These are phyloP conservation scores for Cymbopogon citratus DNA, from an alignment of 176 grass and related monocot species.

Conservation along the genomic window DNA sequence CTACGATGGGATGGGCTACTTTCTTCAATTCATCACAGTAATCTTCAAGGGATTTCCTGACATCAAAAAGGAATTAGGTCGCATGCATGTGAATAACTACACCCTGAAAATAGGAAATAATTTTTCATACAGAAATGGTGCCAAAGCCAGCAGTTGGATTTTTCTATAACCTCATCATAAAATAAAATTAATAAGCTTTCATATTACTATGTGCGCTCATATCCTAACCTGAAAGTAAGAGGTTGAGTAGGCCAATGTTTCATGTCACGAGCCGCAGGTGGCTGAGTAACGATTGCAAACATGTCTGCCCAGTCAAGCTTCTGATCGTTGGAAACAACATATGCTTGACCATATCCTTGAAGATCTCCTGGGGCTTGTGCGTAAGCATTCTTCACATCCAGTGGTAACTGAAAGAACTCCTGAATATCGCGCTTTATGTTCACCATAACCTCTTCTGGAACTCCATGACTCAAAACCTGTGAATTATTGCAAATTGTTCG, in stretches of 20 bases:
- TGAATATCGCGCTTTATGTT: slow-evolving; percentile 23
- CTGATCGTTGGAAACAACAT: slow-evolving; percentile 37
- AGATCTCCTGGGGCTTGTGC: slow-evolving; percentile 36
- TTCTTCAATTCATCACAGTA: slow-evolving; percentile 40
- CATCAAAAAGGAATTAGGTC: background rate
- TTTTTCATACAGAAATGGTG: too few relatives aligned
- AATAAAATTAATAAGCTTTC: too few relatives aligned
- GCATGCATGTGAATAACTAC: too few relatives aligned
- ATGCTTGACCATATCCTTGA: slow-evolving; percentile 55
- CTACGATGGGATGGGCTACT: slow-evolving; percentile 22
- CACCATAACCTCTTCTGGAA: slow-evolving; percentile 32
- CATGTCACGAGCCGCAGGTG: slow-evolving; percentile 32
- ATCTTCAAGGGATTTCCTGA: slow-evolving; percentile 39
- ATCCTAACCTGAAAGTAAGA: slow-evolving; percentile 30
- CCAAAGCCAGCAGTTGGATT: too few relatives aligned
- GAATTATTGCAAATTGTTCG: background rate
- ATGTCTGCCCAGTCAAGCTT: slow-evolving; percentile 59
- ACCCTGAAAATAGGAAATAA: too few relatives aligned
- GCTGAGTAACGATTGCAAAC: slow-evolving; percentile 31
- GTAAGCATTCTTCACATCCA: slow-evolving; percentile 33
- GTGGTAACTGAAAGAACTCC: slow-evolving; percentile 38
- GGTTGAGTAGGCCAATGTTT: slow-evolving; percentile 37
- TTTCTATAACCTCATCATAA: too few relatives aligned
- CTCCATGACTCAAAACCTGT: slow-evolving; percentile 51
- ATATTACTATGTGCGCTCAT: too few relatives aligned